phyloP scores from a whole-genome alignment of 495 filamentous ascomycete species.

The Aspergillus cristatus region DNA sequence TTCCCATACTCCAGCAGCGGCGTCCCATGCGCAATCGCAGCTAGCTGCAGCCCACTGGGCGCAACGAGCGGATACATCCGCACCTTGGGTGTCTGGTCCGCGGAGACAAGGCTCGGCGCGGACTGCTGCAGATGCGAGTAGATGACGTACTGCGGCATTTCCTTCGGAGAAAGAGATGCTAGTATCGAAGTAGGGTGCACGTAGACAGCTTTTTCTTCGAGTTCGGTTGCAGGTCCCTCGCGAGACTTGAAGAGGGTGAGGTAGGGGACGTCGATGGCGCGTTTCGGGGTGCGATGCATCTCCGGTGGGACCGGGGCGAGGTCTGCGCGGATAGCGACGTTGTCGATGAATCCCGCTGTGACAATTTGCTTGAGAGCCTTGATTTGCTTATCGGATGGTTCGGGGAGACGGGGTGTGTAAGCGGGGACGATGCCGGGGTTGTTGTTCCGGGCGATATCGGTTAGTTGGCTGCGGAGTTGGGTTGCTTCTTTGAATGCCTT shows the following conservation, averaged over 20 bases:
- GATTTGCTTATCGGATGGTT: conserved; percentile 61
- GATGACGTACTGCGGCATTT: conserved; percentile 76
- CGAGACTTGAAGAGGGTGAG: conserved; percentile 72
- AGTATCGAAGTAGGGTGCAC: conserved; percentile 79
- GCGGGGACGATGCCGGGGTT: conserved; percentile 55
- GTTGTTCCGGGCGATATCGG: conserved; percentile 66
- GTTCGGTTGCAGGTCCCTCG: conserved; percentile 32
- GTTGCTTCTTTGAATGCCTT: conserved; percentile 81
- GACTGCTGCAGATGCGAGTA: conserved; percentile 78
- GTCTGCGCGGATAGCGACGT: conserved; percentile 89
- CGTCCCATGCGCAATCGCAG: conserved; percentile 72
- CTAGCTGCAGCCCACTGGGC: conserved; percentile 65
- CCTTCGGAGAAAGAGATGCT: conserved; percentile 55
- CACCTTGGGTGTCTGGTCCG: conserved; percentile 56
- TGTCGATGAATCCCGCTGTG: conserved; percentile 89
- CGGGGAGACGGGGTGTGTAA: conserved; percentile 52
- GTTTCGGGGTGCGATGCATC: conserved; percentile 57
- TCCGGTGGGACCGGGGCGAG: conserved; percentile 66
- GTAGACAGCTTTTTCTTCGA: conserved; percentile 57
- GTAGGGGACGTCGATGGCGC: conserved; percentile 85
- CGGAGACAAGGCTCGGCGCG: conserved; percentile 33
- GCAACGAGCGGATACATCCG: conserved; percentile 83
- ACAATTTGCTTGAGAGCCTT: conserved; percentile 83
- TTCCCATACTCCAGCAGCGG: conserved; percentile 80
- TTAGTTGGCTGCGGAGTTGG: conserved; percentile 75